A percentile compares a stretch with the other conserved stretches of the same genome.
Evolutionary conservation across 2,329 filamentous ascomycete genomes (phyloP).

Genomic region (Phialocephala subalpina): DNA sequence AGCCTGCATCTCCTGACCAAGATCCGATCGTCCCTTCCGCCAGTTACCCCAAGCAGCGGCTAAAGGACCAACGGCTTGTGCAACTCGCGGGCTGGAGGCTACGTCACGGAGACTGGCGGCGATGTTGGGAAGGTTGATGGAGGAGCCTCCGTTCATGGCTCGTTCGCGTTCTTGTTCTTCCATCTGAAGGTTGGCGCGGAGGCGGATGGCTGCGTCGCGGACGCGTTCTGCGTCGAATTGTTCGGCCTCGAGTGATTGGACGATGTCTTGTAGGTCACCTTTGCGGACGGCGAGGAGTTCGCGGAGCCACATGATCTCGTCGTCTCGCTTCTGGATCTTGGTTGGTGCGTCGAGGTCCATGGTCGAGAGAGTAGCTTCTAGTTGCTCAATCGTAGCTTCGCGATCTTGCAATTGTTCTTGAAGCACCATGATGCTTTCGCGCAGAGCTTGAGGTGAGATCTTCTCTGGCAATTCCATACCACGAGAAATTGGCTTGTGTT

Average conservation of each 20-base stretch:
- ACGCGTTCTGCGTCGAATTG: constrained; percentile 80
- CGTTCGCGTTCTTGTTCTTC: constrained; percentile 95
- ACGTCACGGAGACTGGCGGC: constrained; percentile 75
- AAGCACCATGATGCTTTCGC: constrained; percentile 94
- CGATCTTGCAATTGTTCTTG: constrained; percentile 97
- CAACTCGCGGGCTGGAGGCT: constrained; percentile 81
- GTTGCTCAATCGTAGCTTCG: constrained; percentile 86
- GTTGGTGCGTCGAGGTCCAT: constrained; percentile 79
- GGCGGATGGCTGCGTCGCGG: constrained; percentile 89
- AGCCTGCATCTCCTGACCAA: background rate
- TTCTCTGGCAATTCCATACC: constrained; percentile 73
- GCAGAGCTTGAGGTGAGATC: constrained; percentile 91
- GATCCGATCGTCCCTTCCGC: constrained; percentile 63
- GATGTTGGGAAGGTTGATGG: constrained; percentile 76
- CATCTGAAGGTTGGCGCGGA: constrained; percentile 96
- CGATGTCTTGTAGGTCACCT: constrained; percentile 92
- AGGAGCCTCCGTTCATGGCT: constrained; percentile 74
- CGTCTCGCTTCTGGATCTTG: constrained; percentile 90
- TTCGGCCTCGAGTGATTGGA: constrained; percentile 77
- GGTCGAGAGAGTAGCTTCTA: constrained; percentile 75
- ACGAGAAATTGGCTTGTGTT: constrained; percentile 47
- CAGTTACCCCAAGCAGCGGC: constrained; percentile 98
- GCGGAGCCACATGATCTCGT: constrained; percentile 93
- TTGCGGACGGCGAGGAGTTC: constrained; percentile 91
- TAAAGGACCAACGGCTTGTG: constrained; percentile 77